phyloP scores from a whole-genome alignment of 1,284 basidiomycete species.

The Exobasidium cylindrosporum region DNA sequence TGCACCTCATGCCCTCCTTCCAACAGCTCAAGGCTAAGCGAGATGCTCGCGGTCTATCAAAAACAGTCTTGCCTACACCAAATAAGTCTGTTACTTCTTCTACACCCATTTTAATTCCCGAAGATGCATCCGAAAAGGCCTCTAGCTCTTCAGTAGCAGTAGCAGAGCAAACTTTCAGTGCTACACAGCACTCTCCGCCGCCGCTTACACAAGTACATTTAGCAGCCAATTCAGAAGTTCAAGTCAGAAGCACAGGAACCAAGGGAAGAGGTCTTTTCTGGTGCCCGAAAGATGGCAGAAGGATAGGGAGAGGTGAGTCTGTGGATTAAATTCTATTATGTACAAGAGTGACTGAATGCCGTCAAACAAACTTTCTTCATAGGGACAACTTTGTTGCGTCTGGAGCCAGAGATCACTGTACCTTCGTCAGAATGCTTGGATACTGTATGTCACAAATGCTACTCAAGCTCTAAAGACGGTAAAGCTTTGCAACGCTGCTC shows the following conservation, averaged over 20 bases:
- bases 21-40: too few species aligned
- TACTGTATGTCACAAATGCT: background rate
- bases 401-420: background rate
- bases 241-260: background rate
- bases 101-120: too few species aligned
- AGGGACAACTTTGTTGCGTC: background rate
- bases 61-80: too few species aligned
- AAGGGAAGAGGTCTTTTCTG: background rate
- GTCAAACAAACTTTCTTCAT: too few species aligned
- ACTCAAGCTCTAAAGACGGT: background rate
- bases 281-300: background rate
- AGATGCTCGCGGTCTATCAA: too few species aligned
- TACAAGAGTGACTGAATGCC: too few species aligned
- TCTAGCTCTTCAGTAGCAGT: too few species aligned
- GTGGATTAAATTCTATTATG: too few species aligned
- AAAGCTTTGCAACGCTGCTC: conserved; percentile 14
- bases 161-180: too few species aligned
- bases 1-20: too few species aligned
- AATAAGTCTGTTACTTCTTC: too few species aligned
- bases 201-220: background rate
- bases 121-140: too few species aligned
- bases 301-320: background rate
- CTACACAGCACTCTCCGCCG: background rate
- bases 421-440: background rate
- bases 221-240: background rate